Evolutionary conservation across 345 rosid species (phyloP), one percentile per base, ranked within the genome.

Genomic region (Citrus sinensis): DNA sequence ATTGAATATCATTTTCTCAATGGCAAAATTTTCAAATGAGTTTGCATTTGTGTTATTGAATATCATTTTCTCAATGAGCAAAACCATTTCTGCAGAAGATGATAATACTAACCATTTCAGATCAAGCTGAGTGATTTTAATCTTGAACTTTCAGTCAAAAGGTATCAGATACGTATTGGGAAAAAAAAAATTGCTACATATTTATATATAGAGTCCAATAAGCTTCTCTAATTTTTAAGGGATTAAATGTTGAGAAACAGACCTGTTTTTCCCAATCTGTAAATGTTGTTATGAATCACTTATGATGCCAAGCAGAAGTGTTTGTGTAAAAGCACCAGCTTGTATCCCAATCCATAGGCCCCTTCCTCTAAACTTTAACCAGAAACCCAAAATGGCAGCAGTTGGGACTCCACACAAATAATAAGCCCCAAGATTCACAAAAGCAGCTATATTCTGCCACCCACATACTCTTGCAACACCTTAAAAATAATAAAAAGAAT

Each of bases 381-480:
- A 83, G 83, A 91, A 91, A 59, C 92, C 97, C 79, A 93, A 79
- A 16, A 74, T 7, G 17, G 81, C 86, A 32, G 95, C 92, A 4
- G 84, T 69, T 4, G 97, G 98, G 77, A 91, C 77, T 29, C 98
- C 97, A 70, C 87, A 88, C 5, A 89, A 77, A 81, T 94, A 94
- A 66, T 80, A 84, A 22, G 98, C 89, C 34, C 82, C 94, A 10
- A 93, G 89, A 81, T 93, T 94, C 11, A 94, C 84, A 80, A 81
- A 88, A 30, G 97, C 97, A 69, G 95, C 97, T 34, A 92, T 81
- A 65, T 92, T 83, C 82, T 93, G 97, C 97, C 97, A 93, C 61
- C 97, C 97, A 29, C 91, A 88, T 64, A 95, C 98, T 83, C 97
- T 93, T 10, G 94, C 91, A 80, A 90, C 79, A 34, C 97, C 97